These are phyloP conservation scores for Eutypa lata DNA, from an alignment of 2,329 filamentous ascomycete genomes.

Conservation along the genomic window DNA sequence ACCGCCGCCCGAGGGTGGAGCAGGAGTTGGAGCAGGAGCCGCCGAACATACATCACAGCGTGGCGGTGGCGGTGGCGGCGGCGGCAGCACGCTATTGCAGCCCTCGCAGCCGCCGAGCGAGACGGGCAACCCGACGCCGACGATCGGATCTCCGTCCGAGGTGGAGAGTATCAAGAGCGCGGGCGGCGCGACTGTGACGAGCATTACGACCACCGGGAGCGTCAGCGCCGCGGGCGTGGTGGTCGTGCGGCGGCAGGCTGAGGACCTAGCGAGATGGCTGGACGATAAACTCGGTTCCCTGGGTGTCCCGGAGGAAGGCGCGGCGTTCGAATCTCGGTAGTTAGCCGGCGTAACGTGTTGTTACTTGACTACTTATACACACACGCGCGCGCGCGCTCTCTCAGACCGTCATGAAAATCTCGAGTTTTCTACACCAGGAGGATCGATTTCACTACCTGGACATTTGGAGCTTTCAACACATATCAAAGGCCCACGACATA, in stretches of 20 bases:
- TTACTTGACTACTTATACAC: neutral
- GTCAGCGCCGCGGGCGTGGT: conserved; percentile 44
- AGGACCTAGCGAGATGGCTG: conserved; percentile 57
- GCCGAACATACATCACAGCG: no score
- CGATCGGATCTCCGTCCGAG: conserved; percentile 38
- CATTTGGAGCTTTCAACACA: no score
- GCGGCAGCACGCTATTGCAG: neutral
- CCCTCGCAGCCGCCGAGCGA: conserved; percentile 10
- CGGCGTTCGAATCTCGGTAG: conserved; percentile 22
- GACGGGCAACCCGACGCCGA: conserved; percentile 26
- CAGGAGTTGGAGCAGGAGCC: no score
- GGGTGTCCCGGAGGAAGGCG: conserved; percentile 50
- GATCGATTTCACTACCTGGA: no score
- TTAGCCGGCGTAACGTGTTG: neutral
- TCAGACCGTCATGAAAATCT: no score
- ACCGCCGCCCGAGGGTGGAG: conserved; percentile 31
- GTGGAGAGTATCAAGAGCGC: conserved; percentile 46
- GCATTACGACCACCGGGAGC: conserved; percentile 33
- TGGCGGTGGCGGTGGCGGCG: no score
- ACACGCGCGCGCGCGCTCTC: no score
- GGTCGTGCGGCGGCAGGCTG: conserved; percentile 52
- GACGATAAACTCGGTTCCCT: conserved; percentile 57
- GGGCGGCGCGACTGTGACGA: conserved; percentile 41
- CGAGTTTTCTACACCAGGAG: no score
- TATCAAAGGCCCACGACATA: no score